Percentiles rank a stretch among this genome's conserved stretches.
These are phyloP conservation scores for Citrullus mucosospermus DNA, from an alignment of 306 rosid species.

Conservation along the genomic window DNA sequence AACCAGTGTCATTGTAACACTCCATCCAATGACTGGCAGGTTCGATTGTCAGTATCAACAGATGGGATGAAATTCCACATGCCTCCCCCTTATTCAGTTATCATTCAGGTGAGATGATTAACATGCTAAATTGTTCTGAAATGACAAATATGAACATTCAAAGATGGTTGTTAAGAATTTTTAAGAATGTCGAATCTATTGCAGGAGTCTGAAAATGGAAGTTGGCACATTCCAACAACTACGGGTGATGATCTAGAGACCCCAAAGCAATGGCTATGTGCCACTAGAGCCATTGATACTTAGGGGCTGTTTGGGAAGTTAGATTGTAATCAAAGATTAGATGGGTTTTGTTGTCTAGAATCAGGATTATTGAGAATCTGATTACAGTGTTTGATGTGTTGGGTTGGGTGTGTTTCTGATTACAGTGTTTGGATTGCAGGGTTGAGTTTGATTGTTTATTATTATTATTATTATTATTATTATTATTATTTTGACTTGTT, in stretches of 20 bases:
- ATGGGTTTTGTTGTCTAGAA: too few relatives aligned
- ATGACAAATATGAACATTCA: constrained; percentile 3
- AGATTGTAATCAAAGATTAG: too few relatives aligned
- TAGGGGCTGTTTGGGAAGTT: too few relatives aligned
- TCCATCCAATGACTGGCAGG: constrained; percentile 29
- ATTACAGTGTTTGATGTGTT: too few relatives aligned
- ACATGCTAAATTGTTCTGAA: neutral
- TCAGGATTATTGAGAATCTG: too few relatives aligned
- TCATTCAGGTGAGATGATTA: constrained; percentile 57
- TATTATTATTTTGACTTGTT: too few relatives aligned
- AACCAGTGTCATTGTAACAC: neutral
- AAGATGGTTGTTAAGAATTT: neutral
- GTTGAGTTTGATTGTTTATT: too few relatives aligned
- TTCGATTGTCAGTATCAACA: constrained; percentile 39
- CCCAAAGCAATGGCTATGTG: constrained; percentile 82
- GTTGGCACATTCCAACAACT: constrained; percentile 71
- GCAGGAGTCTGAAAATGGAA: constrained; percentile 75
- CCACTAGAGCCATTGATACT: constrained; percentile 27
- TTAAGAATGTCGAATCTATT: neutral
- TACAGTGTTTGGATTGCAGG: too few relatives aligned
- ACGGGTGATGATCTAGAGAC: constrained; percentile 57
- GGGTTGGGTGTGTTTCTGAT: too few relatives aligned
- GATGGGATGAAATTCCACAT: constrained; percentile 31
- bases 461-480: too few relatives aligned
- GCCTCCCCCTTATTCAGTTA: constrained; percentile 77